Base-by-base conservation (phyloP, 495 filamentous ascomycete genomes). In the Viridothelium virens region DNA sequence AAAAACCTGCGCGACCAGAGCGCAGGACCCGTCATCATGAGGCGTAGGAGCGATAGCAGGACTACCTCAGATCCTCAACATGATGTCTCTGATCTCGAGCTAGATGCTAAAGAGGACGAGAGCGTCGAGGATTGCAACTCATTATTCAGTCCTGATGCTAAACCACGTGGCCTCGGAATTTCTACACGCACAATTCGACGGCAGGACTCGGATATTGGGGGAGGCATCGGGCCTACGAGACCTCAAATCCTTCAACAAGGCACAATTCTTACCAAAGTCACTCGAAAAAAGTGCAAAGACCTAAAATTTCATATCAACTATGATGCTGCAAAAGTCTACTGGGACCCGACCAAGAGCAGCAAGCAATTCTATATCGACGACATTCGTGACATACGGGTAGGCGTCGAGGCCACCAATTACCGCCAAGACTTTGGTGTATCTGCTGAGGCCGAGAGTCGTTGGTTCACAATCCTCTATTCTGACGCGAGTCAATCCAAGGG, bases 361-460 rank as follows among this genome's bases (percentile, higher is more conserved):
- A 97, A 96, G 68, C 84, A 83, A 18, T 89, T 98, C 69, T 95
- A 95, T 73, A 87, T 98, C 65, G 94, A 98, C 69, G 91, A 98
- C 72, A 92, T 98, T 71, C 88, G 88, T 70, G 91, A 96, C 68
- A 90, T 98, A 53, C 86, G 91, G 63, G 84, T 86, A 44, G 93
- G 91, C 44, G 81, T 85, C n/a, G 91, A 96, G 73, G 91, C 92
- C 41, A 83, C 86, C 56, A 92, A 95, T 69, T 96, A 96, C 70
- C 87, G 90, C 11, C 88, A 96, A 73, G 92, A 96, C 72, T 88
- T 89, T 70, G 82, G 85, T 46, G 74, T 94, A 38, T 69, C 85
- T 3, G 81, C 84, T 6, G 82, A 85, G 63, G 80, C 83, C 10
- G 78, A 80, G 73, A 75, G 79, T 37, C 83, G 85, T 31, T 96